Percentiles rank a stretch among this genome's conserved stretches.
Evolutionary conservation across 2,329 filamentous ascomycete genomes (phyloP).

Genomic region (Botrytis galanthina): DNA sequence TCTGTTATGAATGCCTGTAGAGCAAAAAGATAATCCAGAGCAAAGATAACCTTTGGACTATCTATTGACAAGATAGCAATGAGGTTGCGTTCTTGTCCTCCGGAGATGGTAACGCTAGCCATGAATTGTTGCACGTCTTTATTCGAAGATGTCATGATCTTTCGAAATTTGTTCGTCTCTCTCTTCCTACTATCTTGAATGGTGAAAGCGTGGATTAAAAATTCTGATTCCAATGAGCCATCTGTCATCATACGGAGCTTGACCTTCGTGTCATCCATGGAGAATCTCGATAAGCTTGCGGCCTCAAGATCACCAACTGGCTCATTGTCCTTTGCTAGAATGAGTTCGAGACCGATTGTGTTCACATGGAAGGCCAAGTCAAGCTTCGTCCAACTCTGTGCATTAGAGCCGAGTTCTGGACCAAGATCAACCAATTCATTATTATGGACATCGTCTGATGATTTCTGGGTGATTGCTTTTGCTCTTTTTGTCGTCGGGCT

Average conservation of each 20-base stretch:
- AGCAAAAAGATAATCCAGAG: conserved; percentile 91
- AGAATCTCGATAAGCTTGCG: conserved; percentile 89
- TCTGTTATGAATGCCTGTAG: conserved; percentile 78
- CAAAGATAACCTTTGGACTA: conserved; percentile 91
- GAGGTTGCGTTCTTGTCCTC: conserved; percentile 74
- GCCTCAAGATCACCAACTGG: conserved; percentile 76
- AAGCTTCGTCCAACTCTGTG: conserved; percentile 84
- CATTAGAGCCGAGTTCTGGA: conserved; percentile 67
- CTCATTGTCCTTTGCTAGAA: conserved; percentile 70
- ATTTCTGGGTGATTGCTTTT: conserved; percentile 24
- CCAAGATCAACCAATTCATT: conserved; percentile 52
- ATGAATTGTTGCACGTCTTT: conserved; percentile 96
- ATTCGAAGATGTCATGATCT: conserved; percentile 97
- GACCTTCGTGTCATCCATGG: conserved; percentile 84
- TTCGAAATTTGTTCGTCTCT: conserved; percentile 92
- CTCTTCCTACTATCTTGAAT: conserved; percentile 87
- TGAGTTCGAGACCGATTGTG: conserved; percentile 83
- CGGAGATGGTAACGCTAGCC: conserved; percentile 92
- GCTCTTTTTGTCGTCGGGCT: conserved; percentile 41
- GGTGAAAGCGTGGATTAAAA: conserved; percentile 90
- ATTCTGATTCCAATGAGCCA: conserved; percentile 84
- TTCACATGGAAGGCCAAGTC: conserved; percentile 88
- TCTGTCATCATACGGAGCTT: conserved; percentile 94
- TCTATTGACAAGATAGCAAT: conserved; percentile 93
- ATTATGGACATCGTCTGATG: conserved; percentile 36